Base-by-base conservation (phyloP, 2,329 filamentous ascomycete species). In the Penicillium oxalicum region DNA sequence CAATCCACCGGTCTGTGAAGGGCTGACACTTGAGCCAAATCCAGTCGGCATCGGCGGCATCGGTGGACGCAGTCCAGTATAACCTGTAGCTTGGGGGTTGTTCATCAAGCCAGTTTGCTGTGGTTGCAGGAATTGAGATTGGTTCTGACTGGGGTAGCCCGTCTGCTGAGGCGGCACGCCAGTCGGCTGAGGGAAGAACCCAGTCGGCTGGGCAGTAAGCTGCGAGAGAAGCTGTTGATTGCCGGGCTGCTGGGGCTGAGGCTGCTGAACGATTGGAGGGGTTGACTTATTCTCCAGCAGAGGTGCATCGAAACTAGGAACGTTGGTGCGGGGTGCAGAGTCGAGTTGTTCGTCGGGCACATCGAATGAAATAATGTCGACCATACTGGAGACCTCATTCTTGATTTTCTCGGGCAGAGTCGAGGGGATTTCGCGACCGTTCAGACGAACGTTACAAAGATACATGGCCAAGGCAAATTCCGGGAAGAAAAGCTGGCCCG, bases 401-500 rank as follows among this genome's bases (percentile, higher is more conserved):
- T 84, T 87, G 56, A 98, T 84, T 50, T 82, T 86, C 29, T 96
- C 90, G 0, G 93, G 93, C 8, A 98, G 77, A 5, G 66, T 69
- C 2, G 77, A 64, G 0, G 93, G 93, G 25, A 98, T 71, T 0
- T 84, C 76, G 70, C 95, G 95, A 50, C 90, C 89, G 0, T 88
- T 93, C 50, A 97, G 77, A 67, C 86, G 93, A 58, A 98, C 67
- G 65, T 97, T 98, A 77, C 93, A 98, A 29, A 98, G 81, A 62
- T 98, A 98, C 93, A 98, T 97, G 53, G 93, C 88, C 49, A 98
- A 77, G 6, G 93, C 93, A 58, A 98, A 98, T 71, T 98, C 93
- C 37, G 93, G 93, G 66, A 98, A 98, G 65, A 96, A 86, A 29
- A 98, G 80, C 69, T 96, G 91, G 40, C 93, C 93, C 11, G 91